Evolutionary conservation across 2,329 filamentous ascomycete genomes (phyloP), one percentile per base, ranked within the genome.

Genomic region (Biscogniauxia sp.): DNA sequence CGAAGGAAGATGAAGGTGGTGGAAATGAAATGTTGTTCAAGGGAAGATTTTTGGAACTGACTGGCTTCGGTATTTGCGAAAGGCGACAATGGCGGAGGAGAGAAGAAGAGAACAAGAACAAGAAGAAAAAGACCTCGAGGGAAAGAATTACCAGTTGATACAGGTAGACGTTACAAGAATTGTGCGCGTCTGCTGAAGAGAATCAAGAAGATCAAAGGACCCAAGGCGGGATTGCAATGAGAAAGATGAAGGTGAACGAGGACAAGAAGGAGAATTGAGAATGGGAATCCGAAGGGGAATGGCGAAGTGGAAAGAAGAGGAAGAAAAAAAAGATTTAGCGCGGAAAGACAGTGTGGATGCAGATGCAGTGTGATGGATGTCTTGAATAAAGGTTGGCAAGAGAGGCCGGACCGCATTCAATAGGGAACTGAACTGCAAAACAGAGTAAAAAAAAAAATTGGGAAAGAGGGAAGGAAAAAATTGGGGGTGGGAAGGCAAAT

Each of bases 181-280:
- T 17, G 15, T 17, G 37, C 37, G 37, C 37, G 37, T 45, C 37
- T 45, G 13, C 37, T 45, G 37, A n/a, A 45, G 15, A 45, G 37
- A 45, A n/a, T 45, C 17, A 45, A 45, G 37, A 45, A 45, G 37
- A 45, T 45, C 37, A 45, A 45, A 45, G 28, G 37, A 45, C 37
- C 37, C 15, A 45, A 45, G 37, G 17, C 37, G 37, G 37, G 37
- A 17, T 45, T 17, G 37, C 37, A 45, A n/a, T 15, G 37, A 17
- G 37, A 45, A 45, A 45, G 15, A 2, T 23, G 51, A 52, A 20
- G 23, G 23, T 19, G 20, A 57, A 51, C 41, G 20, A 25, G 51
- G 54, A 20, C 54, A 15, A 50, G 56, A 55, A 41, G 54, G 54
- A 51, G 49, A 51, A 23, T 51, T 7, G 20, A 26, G 51, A 26